Percentiles rank a stretch among this genome's conserved stretches.
Evolutionary conservation across 2,329 filamentous ascomycete species (phyloP).

Genomic region (Neofusicoccum sp.): DNA sequence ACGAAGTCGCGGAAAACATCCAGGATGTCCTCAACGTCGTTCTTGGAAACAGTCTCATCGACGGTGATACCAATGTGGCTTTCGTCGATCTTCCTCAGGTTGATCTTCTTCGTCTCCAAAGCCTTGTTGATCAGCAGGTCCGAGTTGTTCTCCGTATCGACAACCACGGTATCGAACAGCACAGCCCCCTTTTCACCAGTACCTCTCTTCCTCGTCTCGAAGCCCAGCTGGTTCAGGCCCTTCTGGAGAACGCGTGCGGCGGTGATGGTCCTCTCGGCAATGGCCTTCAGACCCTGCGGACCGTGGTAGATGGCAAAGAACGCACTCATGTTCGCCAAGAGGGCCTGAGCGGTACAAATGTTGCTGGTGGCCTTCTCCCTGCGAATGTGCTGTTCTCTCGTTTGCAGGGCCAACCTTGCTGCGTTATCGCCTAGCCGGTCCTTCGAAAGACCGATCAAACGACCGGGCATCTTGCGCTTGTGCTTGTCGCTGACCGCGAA

Average conservation of each 20-base stretch:
- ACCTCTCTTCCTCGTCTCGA: slow-evolving; percentile 62
- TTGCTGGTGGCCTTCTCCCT: slow-evolving; percentile 97
- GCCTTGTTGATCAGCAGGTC: slow-evolving; percentile 55
- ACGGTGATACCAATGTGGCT: slow-evolving; percentile 72
- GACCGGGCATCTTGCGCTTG: slow-evolving; percentile 92
- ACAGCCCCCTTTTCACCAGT: slow-evolving; percentile 59
- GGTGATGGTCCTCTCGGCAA: slow-evolving; percentile 76
- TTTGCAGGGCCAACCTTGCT: slow-evolving; percentile 84
- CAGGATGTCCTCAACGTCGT: slow-evolving; percentile 61
- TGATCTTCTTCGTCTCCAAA: slow-evolving; percentile 57
- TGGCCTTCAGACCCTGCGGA: slow-evolving; percentile 77
- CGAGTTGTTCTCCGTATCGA: slow-evolving; percentile 56
- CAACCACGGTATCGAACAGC: slow-evolving; percentile 79
- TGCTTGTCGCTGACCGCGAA: slow-evolving; percentile 89
- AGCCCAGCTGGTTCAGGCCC: slow-evolving; percentile 64
- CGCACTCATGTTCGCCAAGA: slow-evolving; percentile 93
- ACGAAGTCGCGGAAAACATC: slow-evolving; percentile 56
- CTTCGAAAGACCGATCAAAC: slow-evolving; percentile 88
- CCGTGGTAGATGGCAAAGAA: slow-evolving; percentile 96
- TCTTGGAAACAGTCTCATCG: slow-evolving; percentile 70
- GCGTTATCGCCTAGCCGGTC: slow-evolving; percentile 82
- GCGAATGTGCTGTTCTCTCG: slow-evolving; percentile 92
- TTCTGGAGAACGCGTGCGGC: slow-evolving; percentile 71
- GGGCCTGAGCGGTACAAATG: slow-evolving; percentile 91
- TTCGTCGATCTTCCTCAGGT: slow-evolving; percentile 64